phyloP scores from a whole-genome alignment of 2,329 filamentous ascomycete genomes.

The Fusarium luffae region DNA sequence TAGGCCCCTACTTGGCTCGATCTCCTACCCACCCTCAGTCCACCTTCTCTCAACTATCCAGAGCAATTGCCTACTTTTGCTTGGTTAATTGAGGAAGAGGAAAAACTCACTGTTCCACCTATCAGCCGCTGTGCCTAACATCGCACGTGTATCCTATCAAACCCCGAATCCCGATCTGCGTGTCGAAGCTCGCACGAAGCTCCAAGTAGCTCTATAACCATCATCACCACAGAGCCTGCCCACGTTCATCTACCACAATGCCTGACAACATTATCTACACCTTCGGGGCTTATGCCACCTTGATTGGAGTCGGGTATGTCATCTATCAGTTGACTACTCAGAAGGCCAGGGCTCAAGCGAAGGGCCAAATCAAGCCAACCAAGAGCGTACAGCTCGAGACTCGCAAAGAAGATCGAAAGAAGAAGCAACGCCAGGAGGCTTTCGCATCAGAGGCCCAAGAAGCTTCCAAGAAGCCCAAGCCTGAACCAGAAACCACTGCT shows the following conservation, averaged over 20 bases:
- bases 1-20: constrained; percentile 27
- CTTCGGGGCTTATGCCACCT: constrained; percentile 51
- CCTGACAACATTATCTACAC: constrained; percentile 52
- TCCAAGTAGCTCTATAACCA: constrained; percentile 26
- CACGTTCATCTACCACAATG: constrained; percentile 43
- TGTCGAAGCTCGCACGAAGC: constrained; percentile 22
- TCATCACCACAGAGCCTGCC: constrained; percentile 11
- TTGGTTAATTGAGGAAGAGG: constrained; percentile 7
- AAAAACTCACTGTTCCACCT: constrained; percentile 9
- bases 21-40: constrained; percentile 22
- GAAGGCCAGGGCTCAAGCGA: constrained; percentile 49
- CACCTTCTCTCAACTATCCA: constrained; percentile 10
- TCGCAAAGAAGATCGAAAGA: constrained; percentile 57
- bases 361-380: constrained; percentile 44
- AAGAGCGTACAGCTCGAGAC: constrained; percentile 49
- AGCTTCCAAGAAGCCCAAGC: constrained; percentile 53
- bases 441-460: constrained; percentile 53
- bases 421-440: constrained; percentile 59
- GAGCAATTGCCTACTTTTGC: constrained; percentile 8
- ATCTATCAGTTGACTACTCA: constrained; percentile 52
- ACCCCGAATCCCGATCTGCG: constrained; percentile 16
- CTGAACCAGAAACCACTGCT: constrained; percentile 46
- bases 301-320: constrained; percentile 52
- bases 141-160: constrained; percentile 12
- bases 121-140: constrained; percentile 7